A percentile compares a stretch with the other conserved stretches of the same genome.
These are phyloP conservation scores for Suhomyces canberraensis DNA, from an alignment of 805 yeast genomes.

Conservation along the genomic window DNA sequence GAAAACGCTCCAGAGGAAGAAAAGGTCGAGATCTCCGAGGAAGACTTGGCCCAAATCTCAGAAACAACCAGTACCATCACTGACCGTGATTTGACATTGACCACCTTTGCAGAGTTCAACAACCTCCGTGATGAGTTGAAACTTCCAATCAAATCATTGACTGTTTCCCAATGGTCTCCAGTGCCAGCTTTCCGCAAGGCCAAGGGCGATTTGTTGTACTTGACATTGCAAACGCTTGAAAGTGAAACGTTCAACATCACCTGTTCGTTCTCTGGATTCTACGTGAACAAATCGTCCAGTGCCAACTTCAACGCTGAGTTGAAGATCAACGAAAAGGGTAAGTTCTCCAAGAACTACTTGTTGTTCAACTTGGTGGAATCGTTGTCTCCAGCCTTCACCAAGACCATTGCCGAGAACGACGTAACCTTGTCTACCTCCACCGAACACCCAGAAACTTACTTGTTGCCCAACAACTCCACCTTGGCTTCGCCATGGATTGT, in stretches of 20 bases:
- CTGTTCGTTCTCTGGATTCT: conserved; percentile 76
- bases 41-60: conserved; percentile 7
- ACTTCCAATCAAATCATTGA: conserved; percentile 54
- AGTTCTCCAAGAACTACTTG: conserved; percentile 41
- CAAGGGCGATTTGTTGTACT: conserved; percentile 78
- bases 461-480: conserved; percentile 58
- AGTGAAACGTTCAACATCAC: conserved; percentile 78
- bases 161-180: conserved; percentile 82
- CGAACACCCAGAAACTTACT: conserved; percentile 51
- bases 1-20: conserved; percentile 28
- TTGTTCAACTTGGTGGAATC: conserved; percentile 58
- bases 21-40: conserved; percentile 14
- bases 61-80: conserved; percentile 8
- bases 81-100: conserved; percentile 8
- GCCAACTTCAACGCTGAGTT: conserved; percentile 67
- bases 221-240: conserved; percentile 75
- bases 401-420: conserved; percentile 52
- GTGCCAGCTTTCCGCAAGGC: conserved; percentile 60
- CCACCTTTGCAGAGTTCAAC: conserved; percentile 24
- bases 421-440: conserved; percentile 36
- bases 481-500: conserved; percentile 79
- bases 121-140: conserved; percentile 25
- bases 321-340: conserved; percentile 37
- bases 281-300: conserved; percentile 64
- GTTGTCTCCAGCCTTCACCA: conserved; percentile 62